Evolutionary conservation across 768 basidiomycete species (phyloP).

Genomic region (Lactarius evosmus): DNA sequence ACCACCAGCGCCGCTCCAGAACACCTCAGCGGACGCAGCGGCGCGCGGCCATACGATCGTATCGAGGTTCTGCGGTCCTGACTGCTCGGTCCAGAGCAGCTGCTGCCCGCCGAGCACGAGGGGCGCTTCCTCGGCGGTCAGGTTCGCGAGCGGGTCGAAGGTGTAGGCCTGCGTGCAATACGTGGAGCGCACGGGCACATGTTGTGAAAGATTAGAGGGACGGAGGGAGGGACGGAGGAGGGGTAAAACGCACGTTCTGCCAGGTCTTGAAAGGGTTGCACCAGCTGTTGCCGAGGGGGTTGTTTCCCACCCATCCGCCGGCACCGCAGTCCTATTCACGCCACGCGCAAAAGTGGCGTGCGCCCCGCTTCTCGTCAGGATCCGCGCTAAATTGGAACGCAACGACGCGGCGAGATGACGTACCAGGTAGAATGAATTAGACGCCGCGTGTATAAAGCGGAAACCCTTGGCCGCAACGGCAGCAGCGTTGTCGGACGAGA

Average conservation of each 20-base stretch:
- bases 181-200: slow-evolving; percentile 28
- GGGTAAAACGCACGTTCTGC: slow-evolving; percentile 52
- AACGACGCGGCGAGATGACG: too few relatives aligned
- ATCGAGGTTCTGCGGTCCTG: slow-evolving; percentile 65
- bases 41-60: slow-evolving; percentile 70
- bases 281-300: slow-evolving; percentile 53
- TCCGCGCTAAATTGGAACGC: background rate
- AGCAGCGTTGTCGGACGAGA: slow-evolving; percentile 56
- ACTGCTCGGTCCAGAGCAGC: slow-evolving; percentile 73
- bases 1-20: slow-evolving; percentile 58
- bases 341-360: too few relatives aligned
- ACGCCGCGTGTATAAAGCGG: slow-evolving; percentile 63
- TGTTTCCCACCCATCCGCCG: slow-evolving; percentile 65
- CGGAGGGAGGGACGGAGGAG: too few relatives aligned
- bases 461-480: slow-evolving; percentile 59
- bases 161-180: slow-evolving; percentile 48
- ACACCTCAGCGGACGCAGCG: slow-evolving; percentile 68
- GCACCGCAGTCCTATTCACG: slow-evolving; percentile 57
- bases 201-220: background rate
- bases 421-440: slow-evolving; percentile 75
- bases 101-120: slow-evolving; percentile 73
- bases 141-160: slow-evolving; percentile 65
- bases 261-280: slow-evolving; percentile 80
- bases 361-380: background rate
- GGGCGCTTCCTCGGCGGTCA: slow-evolving; percentile 44